Base-by-base conservation (phyloP, 306 rosid species). In the Begonia loranthoides region DNA sequence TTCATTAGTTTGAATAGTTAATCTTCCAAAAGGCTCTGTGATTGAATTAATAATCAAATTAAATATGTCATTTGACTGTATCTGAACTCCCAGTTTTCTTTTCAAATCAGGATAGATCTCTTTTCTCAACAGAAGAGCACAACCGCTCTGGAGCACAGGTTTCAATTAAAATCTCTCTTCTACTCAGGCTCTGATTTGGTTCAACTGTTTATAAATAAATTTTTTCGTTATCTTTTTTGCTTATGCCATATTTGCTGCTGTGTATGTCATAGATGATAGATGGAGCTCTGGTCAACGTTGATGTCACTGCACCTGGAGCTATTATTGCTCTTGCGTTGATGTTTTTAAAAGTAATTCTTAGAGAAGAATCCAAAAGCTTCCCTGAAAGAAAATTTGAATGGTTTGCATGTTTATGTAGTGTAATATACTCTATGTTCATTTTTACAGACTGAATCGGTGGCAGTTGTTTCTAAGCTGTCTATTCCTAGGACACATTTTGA, bases 231-330 rank as follows among this genome's bases (percentile, higher is more conserved):
- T 28, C 9, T 5, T 28, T 45, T 49, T 51, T 49, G 53, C 43
- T 59, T 17, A 22, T 47, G 45, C 54, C 59, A 39, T 58, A 60
- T 51, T 48, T 60, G 52, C 34, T 13, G 43, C 34, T 54, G 6
- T 63, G 45, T 41, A 40, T 68, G 50, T 49, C 68, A 55, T 71
- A 89, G 97, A 82, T 82, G 84, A 76, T 84, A 84, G 97, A 89
- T 68, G 97, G 94, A 50, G 71, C 87, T 59, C 70, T 77, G 6
- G 80, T 82, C 58, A 89, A 89, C 64, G 68, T 89, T 66, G 95
- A 89, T 72, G 85, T 86, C 73, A 89, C 97, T 5, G 95, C 95
- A 49, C 90, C 97, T 65, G 97, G 97, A 68, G 97, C 95, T 22
- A 82, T 76, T 50, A 71, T 89, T 54, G 94, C 97, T 59, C 78